A percentile compares a stretch with the other conserved stretches of the same genome.
These are phyloP conservation scores for Chaetomium sp. DNA, from an alignment of 2,329 filamentous ascomycete species.

Conservation along the genomic window DNA sequence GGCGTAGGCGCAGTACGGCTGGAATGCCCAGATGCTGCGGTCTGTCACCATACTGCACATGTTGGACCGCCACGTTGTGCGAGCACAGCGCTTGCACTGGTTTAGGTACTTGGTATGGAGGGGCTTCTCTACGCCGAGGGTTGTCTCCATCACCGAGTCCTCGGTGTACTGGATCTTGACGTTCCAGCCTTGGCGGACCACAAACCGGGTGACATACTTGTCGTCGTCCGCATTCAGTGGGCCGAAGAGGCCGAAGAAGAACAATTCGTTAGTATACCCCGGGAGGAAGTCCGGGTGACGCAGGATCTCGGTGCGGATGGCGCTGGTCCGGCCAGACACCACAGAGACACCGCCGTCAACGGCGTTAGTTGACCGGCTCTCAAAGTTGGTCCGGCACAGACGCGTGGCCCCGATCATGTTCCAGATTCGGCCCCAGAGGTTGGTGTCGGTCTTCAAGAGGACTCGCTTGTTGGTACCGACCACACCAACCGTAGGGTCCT, in stretches of 20 bases:
- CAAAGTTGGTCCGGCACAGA: constrained; percentile 56
- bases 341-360: constrained; percentile 55
- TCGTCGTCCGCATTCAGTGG: constrained; percentile 53
- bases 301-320: constrained; percentile 46
- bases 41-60: constrained; percentile 38
- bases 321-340: constrained; percentile 49
- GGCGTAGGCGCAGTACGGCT: constrained; percentile 50
- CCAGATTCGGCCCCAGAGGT: constrained; percentile 31
- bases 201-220: constrained; percentile 53
- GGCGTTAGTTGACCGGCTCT: constrained; percentile 48
- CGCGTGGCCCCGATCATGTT: constrained; percentile 55
- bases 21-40: constrained; percentile 32
- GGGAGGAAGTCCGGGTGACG: constrained; percentile 35
- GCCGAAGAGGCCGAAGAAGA: constrained; percentile 37
- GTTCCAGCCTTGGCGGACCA: constrained; percentile 43
- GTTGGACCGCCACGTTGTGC: constrained; percentile 54
- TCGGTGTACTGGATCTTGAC: constrained; percentile 48
- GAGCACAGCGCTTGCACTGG: constrained; percentile 51
- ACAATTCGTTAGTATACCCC: constrained; percentile 43
- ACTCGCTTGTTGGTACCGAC: constrained; percentile 53
- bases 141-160: constrained; percentile 45
- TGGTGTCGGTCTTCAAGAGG: constrained; percentile 8
- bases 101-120: constrained; percentile 37
- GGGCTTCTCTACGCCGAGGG: constrained; percentile 36
- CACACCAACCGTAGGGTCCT: constrained; percentile 42